phyloP scores from a whole-genome alignment of 2,329 filamentous ascomycete genomes.

The Pseudogymnoascus verrucosus region DNA sequence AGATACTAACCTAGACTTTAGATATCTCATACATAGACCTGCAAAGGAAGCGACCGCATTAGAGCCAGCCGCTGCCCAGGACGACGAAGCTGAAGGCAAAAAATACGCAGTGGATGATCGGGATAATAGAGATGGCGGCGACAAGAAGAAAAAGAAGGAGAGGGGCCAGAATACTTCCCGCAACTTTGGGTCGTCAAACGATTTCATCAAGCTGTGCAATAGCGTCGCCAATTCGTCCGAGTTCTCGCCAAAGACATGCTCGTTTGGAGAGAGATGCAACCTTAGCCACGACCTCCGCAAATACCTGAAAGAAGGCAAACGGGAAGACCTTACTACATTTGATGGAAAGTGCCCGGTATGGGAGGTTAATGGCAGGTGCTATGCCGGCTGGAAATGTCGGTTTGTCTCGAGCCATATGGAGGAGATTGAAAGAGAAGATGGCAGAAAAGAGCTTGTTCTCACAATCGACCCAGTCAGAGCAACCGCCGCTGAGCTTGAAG shows the following conservation, averaged over 20 bases:
- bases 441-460: slow-evolving; percentile 72
- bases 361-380: slow-evolving; percentile 66
- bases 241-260: slow-evolving; percentile 72
- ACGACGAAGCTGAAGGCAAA: slow-evolving; percentile 52
- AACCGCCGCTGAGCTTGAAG: slow-evolving; percentile 19
- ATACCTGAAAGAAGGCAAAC: slow-evolving; percentile 76
- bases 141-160: slow-evolving; percentile 47
- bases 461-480: slow-evolving; percentile 34
- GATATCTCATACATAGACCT: slow-evolving; percentile 24
- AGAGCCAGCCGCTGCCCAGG: slow-evolving; percentile 25
- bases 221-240: slow-evolving; percentile 65
- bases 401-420: slow-evolving; percentile 82
- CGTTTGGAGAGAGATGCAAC: slow-evolving; percentile 72
- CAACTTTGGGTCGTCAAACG: slow-evolving; percentile 70
- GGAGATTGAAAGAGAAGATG: slow-evolving; percentile 70
- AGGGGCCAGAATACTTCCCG: slow-evolving; percentile 77
- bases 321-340: slow-evolving; percentile 70
- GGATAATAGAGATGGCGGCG: slow-evolving; percentile 29
- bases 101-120: slow-evolving; percentile 33
- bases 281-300: slow-evolving; percentile 76
- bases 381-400: slow-evolving; percentile 87
- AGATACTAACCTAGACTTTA: slow-evolving; percentile 11
- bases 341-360: slow-evolving; percentile 75
- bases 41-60: slow-evolving; percentile 8
- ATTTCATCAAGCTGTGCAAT: slow-evolving; percentile 70